Percentiles rank a stretch among this genome's conserved stretches.
Evolutionary conservation across 768 basidiomycete genomes (phyloP).

Genomic region (Lactifluus volemus): DNA sequence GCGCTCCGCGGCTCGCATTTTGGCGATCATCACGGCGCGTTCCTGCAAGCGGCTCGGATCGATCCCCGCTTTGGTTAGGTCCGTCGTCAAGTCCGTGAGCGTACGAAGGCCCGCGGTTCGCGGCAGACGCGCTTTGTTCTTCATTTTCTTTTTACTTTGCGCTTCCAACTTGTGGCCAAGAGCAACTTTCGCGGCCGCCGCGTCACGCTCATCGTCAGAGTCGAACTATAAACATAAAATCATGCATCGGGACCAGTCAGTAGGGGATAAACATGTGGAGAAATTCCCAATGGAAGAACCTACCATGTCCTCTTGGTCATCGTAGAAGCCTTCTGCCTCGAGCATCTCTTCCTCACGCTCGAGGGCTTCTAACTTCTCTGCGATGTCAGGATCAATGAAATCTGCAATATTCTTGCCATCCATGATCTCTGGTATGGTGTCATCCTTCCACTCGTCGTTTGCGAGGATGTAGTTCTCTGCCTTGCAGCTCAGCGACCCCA

Average conservation of each 20-base stretch:
- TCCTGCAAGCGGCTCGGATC: constrained; percentile 85
- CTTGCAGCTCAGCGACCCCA: neutral
- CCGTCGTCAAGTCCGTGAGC: constrained; percentile 65
- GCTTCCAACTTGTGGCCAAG: constrained; percentile 62
- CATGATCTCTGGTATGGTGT: constrained; percentile 97
- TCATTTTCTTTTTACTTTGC: constrained; percentile 80
- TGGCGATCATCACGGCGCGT: constrained; percentile 78
- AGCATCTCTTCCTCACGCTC: constrained; percentile 94
- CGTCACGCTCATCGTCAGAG: constrained; percentile 70
- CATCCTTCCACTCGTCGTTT: constrained; percentile 91
- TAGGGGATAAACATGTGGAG: neutral
- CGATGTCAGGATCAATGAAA: constrained; percentile 97
- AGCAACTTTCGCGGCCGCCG: constrained; percentile 46
- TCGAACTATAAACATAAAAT: constrained; percentile 30
- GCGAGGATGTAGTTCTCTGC: constrained; percentile 85
- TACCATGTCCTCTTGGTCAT: constrained; percentile 80
- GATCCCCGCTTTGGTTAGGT: constrained; percentile 80
- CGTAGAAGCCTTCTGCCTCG: constrained; percentile 93
- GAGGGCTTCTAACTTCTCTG: constrained; percentile 92
- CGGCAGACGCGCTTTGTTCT: constrained; percentile 73
- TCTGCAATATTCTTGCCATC: constrained; percentile 98
- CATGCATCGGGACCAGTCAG: neutral
- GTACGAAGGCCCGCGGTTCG: constrained; percentile 64
- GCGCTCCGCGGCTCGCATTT: constrained; percentile 59
- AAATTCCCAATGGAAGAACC: constrained; percentile 19